Conservation (phyloP, 169 alveolate species). For the Babesia divergens region DNA sequence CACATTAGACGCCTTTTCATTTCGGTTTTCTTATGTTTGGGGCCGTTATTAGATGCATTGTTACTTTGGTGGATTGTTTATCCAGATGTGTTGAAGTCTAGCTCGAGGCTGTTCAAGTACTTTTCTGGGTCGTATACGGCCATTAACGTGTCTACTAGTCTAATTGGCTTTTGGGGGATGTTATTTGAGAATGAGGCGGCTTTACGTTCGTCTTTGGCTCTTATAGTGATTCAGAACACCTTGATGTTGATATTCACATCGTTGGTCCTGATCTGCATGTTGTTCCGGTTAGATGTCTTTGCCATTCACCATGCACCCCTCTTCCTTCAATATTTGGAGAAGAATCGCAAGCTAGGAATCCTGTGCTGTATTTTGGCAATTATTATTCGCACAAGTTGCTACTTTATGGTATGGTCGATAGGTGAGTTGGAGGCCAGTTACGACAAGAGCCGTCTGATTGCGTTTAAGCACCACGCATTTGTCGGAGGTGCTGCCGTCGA, state of each 20-base stretch:
- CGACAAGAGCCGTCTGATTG: neutral
- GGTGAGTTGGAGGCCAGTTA: neutral
- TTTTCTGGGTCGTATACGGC: conserved; percentile 1
- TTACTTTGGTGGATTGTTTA: neutral
- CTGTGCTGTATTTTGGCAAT: neutral
- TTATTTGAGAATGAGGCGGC: conserved; percentile 15
- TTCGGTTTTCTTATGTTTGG: neutral
- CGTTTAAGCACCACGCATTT: neutral
- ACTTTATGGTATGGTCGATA: conserved; percentile 11
- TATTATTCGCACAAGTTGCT: neutral
- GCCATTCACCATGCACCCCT: neutral
- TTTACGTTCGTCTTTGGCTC: neutral
- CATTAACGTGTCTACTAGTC: neutral
- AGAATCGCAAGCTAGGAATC: neutral
- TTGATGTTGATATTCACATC: conserved; percentile 2
- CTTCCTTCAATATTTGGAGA: conserved; percentile 1
- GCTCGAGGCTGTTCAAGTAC: neutral
- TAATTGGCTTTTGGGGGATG: conserved; percentile 9
- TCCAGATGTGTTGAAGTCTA: neutral
- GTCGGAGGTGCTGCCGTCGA: neutral
- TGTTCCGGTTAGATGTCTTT: neutral
- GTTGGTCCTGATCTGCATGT: neutral
- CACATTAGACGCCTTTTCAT: neutral
- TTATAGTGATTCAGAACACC: neutral
- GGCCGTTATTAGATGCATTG: neutral